Evolutionary conservation across 805 yeast genomes (phyloP), one percentile per base, ranked within the genome.

Genomic region (Candida berthetii): DNA sequence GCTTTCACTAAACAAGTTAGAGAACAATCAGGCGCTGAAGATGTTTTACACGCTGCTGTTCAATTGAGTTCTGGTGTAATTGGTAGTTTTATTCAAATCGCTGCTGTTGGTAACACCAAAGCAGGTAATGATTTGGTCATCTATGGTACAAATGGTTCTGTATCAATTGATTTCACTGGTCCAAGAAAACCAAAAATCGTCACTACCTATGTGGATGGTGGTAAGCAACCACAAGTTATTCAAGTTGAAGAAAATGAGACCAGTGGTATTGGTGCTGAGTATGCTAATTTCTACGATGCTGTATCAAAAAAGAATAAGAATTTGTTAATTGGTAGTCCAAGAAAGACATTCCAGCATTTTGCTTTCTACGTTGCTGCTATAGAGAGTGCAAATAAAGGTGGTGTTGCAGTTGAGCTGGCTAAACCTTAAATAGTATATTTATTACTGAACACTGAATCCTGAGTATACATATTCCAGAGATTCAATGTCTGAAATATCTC

Each of bases 51-150:
- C 52, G 73, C 95, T 6, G 74, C 85, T 17, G 57, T 82, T 46
- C 72, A 73, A 48, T 56, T 84, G 60, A 68, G 74, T 52, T 68
- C 72, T 42, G 83, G 85, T 32, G 76, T 69, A 20, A 78, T 86
- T 56, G 96, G 96, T 48, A 79, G 88, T 16, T 89, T 85, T 68
- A 82, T 87, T 15, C 87, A 88, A 58, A 90, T 93, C 32, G 82
- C 93, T 22, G 81, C 85, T 14, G 82, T 85, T 53, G 96, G 95
- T 33, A 85, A 88, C 38, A 75, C 85, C 41, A 80, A 77, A 28
- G 82, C 84, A 59, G 61, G 73, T 24, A 71, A 79, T 39, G 66
- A 57, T 47, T 76, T 89, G 60, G 75, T 74, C 47, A 80, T 89
- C 36, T 76, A 77, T 53, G 96, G 96, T 47, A 75, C 75, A 37